phyloP scores from a whole-genome alignment of 108 stramenopile species.

The Cafeteria roenbergensis region DNA sequence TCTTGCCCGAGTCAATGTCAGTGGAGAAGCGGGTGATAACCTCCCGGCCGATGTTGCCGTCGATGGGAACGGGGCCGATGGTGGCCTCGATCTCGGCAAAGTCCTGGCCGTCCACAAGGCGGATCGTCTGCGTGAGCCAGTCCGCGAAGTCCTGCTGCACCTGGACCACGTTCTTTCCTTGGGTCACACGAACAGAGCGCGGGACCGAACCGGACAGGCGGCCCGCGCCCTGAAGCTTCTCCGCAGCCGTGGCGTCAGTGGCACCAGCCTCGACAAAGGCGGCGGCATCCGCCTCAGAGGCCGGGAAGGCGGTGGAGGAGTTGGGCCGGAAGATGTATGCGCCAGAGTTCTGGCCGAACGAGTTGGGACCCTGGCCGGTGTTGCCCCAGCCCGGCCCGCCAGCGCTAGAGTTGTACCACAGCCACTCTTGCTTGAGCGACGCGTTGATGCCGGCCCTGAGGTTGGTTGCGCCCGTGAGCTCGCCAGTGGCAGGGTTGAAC shows the following conservation, averaged over 20 bases:
- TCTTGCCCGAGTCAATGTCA: constrained; percentile 42
- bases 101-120: constrained; percentile 45
- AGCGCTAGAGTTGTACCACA: constrained; percentile 7
- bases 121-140: constrained; percentile 67
- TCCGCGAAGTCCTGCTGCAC: constrained; percentile 47
- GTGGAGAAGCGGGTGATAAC: constrained; percentile 60
- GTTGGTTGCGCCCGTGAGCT: constrained; percentile 3
- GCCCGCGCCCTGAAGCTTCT: too few species aligned
- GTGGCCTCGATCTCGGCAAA: constrained; percentile 75
- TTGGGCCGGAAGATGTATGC: constrained; percentile 88
- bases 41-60: constrained; percentile 48
- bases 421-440: neutral
- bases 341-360: constrained; percentile 37
- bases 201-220: too few species aligned
- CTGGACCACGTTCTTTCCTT: constrained; percentile 13
- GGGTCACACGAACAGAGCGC: too few species aligned
- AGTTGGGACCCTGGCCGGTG: too few species aligned
- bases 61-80: constrained; percentile 73
- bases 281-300: too few species aligned
- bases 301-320: constrained; percentile 9
- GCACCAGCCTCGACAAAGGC: too few species aligned
- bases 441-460: neutral
- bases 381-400: constrained; percentile 3
- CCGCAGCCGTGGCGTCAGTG: too few species aligned
- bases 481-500: neutral